Evolutionary conservation across 305 asterid species (phyloP).

Genomic region (Solanum hybrid): DNA sequence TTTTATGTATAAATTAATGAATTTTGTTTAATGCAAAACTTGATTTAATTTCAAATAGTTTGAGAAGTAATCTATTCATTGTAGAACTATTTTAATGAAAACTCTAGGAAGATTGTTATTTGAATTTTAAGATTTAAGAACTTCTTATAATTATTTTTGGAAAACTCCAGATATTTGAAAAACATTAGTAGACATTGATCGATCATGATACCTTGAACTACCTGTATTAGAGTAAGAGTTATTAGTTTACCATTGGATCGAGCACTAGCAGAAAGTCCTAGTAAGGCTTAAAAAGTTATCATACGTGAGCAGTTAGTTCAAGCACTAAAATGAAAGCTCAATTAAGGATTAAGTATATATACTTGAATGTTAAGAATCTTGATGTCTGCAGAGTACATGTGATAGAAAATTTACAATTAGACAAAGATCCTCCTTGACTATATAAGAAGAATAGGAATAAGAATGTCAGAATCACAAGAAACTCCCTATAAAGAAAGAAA

Average conservation of each 20-base stretch:
- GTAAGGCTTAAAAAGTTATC: neutral
- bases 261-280: neutral
- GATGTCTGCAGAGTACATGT: neutral
- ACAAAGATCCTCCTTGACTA: neutral
- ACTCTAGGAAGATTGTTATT: neutral
- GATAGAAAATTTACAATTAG: too few species aligned
- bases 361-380: neutral
- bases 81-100: neutral
- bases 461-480: neutral
- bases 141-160: neutral
- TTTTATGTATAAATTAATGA: neutral
- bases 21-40: neutral
- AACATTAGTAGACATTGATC: neutral
- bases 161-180: neutral
- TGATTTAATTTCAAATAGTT: neutral
- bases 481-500: neutral
- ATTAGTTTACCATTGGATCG: neutral
- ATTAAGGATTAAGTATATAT: neutral
- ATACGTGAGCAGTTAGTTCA: neutral
- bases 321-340: neutral
- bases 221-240: neutral
- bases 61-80: neutral
- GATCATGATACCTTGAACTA: neutral
- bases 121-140: too few species aligned
- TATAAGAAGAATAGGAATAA: neutral